Evolutionary conservation across 495 filamentous ascomycete species (phyloP).

Genomic region (Aspergillus avenaceus): DNA sequence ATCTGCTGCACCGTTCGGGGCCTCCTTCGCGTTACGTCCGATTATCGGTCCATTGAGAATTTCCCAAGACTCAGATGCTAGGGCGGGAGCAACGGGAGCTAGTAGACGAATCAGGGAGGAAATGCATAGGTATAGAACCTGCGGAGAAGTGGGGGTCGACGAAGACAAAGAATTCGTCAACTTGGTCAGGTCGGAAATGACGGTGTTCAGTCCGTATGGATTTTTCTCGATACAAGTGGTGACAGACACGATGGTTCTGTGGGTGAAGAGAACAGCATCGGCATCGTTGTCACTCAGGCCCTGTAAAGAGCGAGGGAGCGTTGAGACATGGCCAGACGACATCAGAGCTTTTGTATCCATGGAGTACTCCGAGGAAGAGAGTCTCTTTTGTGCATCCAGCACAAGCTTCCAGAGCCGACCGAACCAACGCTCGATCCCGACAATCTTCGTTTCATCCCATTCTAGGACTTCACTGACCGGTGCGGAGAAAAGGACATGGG

Average conservation of each 20-base stretch:
- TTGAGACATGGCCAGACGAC: constrained; percentile 16
- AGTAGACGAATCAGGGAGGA: constrained; percentile 62
- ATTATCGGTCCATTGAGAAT: constrained; percentile 39
- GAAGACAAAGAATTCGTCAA: constrained; percentile 63
- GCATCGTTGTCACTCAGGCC: constrained; percentile 46
- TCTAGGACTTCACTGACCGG: constrained; percentile 78
- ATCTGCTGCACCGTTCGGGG: constrained; percentile 6
- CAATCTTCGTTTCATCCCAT: constrained; percentile 83
- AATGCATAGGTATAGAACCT: constrained; percentile 32
- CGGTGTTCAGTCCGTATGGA: constrained; percentile 69
- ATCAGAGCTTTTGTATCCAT: constrained; percentile 16
- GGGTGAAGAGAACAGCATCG: constrained; percentile 57
- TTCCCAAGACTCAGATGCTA: constrained; percentile 78
- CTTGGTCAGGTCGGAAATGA: constrained; percentile 74
- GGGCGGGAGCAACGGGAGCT: constrained; percentile 71
- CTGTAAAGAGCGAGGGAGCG: constrained; percentile 25
- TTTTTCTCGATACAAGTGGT: constrained; percentile 65
- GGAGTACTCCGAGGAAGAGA: constrained; percentile 20
- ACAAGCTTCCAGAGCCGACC: constrained; percentile 59
- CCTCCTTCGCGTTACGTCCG: background rate
- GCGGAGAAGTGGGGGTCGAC: constrained; percentile 27
- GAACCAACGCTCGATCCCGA: constrained; percentile 78
- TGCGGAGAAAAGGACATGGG: constrained; percentile 83
- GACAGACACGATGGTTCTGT: constrained; percentile 63
- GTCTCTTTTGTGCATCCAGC: constrained; percentile 23